These are phyloP conservation scores for Oryza rufipogon DNA, from an alignment of 176 grass and related monocot genomes.

Conservation along the genomic window DNA sequence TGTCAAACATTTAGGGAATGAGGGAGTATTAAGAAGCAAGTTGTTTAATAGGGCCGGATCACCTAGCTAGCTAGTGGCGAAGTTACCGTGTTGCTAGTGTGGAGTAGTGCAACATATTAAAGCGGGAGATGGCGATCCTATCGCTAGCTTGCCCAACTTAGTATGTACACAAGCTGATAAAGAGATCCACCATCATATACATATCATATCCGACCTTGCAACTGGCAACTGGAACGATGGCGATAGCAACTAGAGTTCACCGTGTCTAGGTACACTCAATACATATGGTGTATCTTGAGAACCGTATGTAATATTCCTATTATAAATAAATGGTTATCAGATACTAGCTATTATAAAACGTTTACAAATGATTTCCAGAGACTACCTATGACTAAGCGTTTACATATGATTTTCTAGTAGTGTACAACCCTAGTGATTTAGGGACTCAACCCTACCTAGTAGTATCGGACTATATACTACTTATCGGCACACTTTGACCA, in stretches of 20 bases:
- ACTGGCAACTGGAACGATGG: background rate
- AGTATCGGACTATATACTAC: no score
- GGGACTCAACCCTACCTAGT: background rate
- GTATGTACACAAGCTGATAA: background rate
- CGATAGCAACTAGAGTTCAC: background rate
- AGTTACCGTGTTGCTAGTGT: background rate
- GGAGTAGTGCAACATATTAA: background rate
- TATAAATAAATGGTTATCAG: no score
- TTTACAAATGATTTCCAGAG: no score
- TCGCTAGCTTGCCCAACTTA: background rate
- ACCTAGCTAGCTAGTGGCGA: no score
- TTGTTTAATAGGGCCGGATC: no score
- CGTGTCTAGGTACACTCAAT: background rate
- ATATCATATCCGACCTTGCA: background rate
- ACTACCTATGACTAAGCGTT: no score
- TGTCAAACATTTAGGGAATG: no score
- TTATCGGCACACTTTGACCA: no score
- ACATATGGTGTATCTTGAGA: background rate
- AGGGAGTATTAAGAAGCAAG: background rate
- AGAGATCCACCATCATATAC: background rate
- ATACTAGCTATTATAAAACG: no score
- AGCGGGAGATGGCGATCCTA: background rate
- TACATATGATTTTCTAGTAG: background rate
- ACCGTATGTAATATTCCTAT: background rate
- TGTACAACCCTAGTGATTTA: background rate